These are phyloP conservation scores for Ocimum tenuiflorum DNA, from an alignment of 257 asterid genomes.

Conservation along the genomic window DNA sequence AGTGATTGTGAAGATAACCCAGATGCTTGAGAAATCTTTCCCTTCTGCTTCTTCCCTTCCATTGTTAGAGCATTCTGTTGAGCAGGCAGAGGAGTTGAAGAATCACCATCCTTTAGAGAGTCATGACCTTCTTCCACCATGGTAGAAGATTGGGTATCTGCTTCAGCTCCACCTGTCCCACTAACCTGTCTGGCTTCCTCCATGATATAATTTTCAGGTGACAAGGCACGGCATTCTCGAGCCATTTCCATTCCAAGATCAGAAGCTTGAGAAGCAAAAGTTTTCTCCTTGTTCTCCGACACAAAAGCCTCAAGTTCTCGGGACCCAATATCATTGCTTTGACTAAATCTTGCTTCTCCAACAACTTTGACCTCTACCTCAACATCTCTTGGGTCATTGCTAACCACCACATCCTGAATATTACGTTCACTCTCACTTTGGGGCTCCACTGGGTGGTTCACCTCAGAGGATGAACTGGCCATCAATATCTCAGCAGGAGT, in stretches of 20 bases:
- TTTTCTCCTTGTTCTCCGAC: conserved; percentile 62
- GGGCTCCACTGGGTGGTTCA: conserved; percentile 45
- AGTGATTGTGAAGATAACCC: conserved; percentile 44
- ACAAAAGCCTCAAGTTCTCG: conserved; percentile 41
- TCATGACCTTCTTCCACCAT: conserved; percentile 37
- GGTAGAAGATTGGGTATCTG: conserved; percentile 34
- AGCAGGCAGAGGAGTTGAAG: conserved; percentile 30
- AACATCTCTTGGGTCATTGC: conserved; percentile 45
- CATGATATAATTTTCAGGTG: conserved; percentile 50
- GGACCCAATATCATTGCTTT: conserved; percentile 42
- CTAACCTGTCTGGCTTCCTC: conserved; percentile 60
- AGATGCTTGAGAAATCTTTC: conserved; percentile 58
- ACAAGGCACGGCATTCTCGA: conserved; percentile 54
- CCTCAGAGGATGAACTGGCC: conserved; percentile 72
- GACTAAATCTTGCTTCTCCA: conserved; percentile 57
- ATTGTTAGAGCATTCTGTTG: conserved; percentile 32
- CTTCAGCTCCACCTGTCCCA: conserved; percentile 43
- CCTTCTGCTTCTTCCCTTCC: conserved; percentile 75
- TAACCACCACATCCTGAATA: conserved; percentile 58
- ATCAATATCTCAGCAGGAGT: conserved; percentile 91
- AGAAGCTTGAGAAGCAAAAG: conserved; percentile 86
- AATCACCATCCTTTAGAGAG: conserved; percentile 39
- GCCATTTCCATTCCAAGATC: conserved; percentile 79
- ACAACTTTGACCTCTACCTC: conserved; percentile 78
- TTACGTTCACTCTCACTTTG: conserved; percentile 48